Evolutionary conservation across 352 stramenopile species (phyloP), one percentile per base, ranked within the genome.

Genomic region (Pythium biforme): DNA sequence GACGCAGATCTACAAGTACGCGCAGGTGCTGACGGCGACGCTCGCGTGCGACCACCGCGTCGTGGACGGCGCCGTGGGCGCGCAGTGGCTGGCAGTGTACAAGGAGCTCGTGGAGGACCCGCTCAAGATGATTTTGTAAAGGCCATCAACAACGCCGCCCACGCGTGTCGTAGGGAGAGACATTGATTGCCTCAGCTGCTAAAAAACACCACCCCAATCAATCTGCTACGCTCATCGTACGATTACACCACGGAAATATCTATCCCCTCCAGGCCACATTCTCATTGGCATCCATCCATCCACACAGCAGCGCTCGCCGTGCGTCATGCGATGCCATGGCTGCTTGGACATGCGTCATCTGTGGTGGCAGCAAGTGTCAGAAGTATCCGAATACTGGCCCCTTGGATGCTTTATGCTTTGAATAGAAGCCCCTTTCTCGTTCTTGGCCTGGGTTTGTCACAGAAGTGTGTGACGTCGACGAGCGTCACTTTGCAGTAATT

Each of bases 11-110:
- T 93, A 93, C 75, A 90, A 90, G 79, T 93, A 90, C 64, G 82
- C 84, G 69, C 91, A 97, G 41, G 82, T 97, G 69, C 88, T 99
- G 79, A 98, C 90, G 45, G 95, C 93, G 48, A 99, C 96, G 45
- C 83, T 99, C 62, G 96, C 90, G 69, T 98, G 92, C 81, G 97
- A 99, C 82, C 97, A 99, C 79, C 90, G 97, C 65, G 95, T 98
- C 50, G 96, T 99, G 66, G 97, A 99, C 72, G 97, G 97, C 64
- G 97, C 97, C 33, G 95, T 98, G 20, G 97, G 96, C 54, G 97
- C 97, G 41, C 83, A 97, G 73, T 99, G 95, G 95, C 75, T 99
- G 47, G 86, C 84, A 58, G 86, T 91, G 37, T 99, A 98, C 80
- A 99, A 99, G 83, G 86, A 90, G 59, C 77, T 98, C 63, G 85